Percentiles rank a stretch among this genome's conserved stretches.
phyloP scores from a whole-genome alignment of 768 basidiomycete species.

The Leccinellum albellum region DNA sequence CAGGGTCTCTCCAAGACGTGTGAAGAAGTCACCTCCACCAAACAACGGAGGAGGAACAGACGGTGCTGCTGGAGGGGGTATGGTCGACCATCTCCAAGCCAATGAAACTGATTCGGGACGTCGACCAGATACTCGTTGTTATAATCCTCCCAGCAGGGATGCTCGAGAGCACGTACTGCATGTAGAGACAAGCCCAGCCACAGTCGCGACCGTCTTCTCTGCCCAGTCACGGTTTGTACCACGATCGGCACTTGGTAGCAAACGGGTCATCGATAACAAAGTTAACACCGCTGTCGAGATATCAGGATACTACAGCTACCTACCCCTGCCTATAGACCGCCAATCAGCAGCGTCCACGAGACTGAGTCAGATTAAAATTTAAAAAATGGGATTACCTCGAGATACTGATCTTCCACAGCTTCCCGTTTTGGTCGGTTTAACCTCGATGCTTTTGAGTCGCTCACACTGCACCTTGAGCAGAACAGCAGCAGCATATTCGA shows the following conservation, averaged over 20 bases:
- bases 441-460: conserved; percentile 57
- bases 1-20: conserved; percentile 32
- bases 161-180: conserved; percentile 42
- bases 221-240: conserved; percentile 65
- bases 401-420: conserved; percentile 56
- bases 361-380: no score
- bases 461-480: conserved; percentile 61
- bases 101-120: conserved; percentile 48
- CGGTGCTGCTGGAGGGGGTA: conserved; percentile 4
- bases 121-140: conserved; percentile 46
- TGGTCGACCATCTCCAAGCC: conserved; percentile 53
- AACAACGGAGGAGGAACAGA: conserved; percentile 50
- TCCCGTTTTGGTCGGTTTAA: conserved; percentile 51
- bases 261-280: no score
- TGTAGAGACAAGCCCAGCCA: conserved; percentile 62
- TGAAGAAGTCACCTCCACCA: conserved; percentile 57
- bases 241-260: conserved; percentile 53
- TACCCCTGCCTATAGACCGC: conserved; percentile 7
- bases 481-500: conserved; percentile 53
- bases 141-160: conserved; percentile 67
- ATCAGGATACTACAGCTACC: neutral
- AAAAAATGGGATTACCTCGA: no score
- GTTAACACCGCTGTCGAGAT: no score
- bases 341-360: neutral
- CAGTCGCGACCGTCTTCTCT: conserved; percentile 51